A percentile compares a stretch with the other conserved stretches of the same genome.
Evolutionary conservation across 73 alveolate species (phyloP).

Genomic region (Paramecium bursaria): DNA sequence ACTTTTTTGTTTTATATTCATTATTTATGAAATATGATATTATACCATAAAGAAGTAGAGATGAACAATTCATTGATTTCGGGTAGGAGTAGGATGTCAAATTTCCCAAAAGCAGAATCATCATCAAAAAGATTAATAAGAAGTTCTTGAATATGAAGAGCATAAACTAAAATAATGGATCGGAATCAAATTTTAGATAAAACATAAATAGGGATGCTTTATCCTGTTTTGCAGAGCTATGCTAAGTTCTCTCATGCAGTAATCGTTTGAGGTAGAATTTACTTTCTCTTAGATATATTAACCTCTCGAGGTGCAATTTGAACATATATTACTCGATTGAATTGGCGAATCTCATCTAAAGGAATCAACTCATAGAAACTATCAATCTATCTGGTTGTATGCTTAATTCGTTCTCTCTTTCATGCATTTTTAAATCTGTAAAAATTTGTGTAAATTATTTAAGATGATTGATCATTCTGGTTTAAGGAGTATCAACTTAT

Average conservation of each 20-base stretch:
- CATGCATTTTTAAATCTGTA: conserved; percentile 50
- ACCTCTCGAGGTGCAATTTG: conserved; percentile 37
- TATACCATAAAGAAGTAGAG: too few species aligned
- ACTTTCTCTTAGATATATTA: background rate
- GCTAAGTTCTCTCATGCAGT: conserved; percentile 33
- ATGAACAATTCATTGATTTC: too few species aligned
- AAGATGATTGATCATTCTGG: conserved; percentile 60
- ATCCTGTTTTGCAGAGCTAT: conserved; percentile 44
- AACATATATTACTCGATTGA: conserved; percentile 40
- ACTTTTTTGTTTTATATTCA: conserved; percentile 1
- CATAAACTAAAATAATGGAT: too few species aligned
- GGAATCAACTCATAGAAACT: conserved; percentile 8
- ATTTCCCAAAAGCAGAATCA: too few species aligned
- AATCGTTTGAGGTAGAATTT: conserved; percentile 15
- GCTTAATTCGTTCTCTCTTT: conserved; percentile 20
- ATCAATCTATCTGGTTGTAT: conserved; percentile 42
- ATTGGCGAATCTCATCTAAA: conserved; percentile 44
- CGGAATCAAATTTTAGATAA: too few species aligned
- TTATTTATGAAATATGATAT: too few species aligned
- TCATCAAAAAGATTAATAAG: too few species aligned
- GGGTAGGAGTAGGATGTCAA: too few species aligned
- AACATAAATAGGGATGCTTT: conserved; percentile 27
- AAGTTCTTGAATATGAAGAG: too few species aligned
- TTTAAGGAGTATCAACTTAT: background rate
- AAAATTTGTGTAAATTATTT: background rate